Evolutionary conservation across 805 yeast genomes (phyloP), one percentile per base, ranked within the genome.

Genomic region (Grigorovia yakushimaensis): DNA sequence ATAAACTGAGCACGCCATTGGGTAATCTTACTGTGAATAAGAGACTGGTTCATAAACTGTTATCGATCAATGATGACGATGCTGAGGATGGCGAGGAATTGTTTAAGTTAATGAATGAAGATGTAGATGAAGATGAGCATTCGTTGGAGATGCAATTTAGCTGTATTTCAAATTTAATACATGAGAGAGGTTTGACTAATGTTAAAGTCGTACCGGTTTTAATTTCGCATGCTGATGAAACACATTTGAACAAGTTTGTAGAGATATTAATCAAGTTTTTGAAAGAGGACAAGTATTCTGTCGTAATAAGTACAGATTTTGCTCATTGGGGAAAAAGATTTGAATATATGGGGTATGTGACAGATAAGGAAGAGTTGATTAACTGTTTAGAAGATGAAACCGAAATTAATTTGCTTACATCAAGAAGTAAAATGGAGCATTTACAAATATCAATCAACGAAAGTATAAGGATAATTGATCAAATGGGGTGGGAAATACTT

Each of bases 101-200:
- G 5, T 81, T 85, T 54, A 68, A 70, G 49, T 64, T 61, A 47
- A 84, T 88, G 94, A 62, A 71, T 23, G 51, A 62, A 1, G 74
- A 70, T 0, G 72, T 73, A 13, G 98, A 93, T 62, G 79, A 81
- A 49, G 84, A 82, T 17, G 98, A 93, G 62, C 98, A 93, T 62
- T 82, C 93, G 45, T 78, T 93, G 57, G 98, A 93, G 59, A 86
- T 93, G 96, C 98, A 93, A 64, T 74, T 83, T 60, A 96, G 98
- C 0, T 9, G 8, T 15, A 22, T 39, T 3, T 17, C 9, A 18
- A 33, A 33, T 15, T 55, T 67, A 20, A 55, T 58, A 45, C 15
- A 24, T 19, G 41, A 38, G 1, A 21, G 37, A 4, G 45, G 58
- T 2, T 50, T 64, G 51, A 71, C 54, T n/a, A 52, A 45, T 51